phyloP scores from a whole-genome alignment of 345 rosid species.

The Microthlaspi erraticum region DNA sequence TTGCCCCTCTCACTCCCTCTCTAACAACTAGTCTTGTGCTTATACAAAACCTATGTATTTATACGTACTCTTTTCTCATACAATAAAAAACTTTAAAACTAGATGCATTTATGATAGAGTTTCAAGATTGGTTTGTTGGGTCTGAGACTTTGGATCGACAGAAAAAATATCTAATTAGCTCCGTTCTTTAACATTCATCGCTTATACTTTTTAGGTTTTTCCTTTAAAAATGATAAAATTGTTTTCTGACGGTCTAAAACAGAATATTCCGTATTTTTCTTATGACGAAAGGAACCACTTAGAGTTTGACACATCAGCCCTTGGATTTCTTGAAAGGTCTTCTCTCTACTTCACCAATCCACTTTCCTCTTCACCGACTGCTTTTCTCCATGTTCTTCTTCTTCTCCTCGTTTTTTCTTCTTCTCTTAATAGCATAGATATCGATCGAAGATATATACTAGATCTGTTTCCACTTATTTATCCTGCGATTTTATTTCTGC shows the following conservation, averaged over 20 bases:
- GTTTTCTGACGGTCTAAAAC: background rate
- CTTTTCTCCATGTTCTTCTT: constrained; percentile 1
- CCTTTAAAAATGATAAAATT: background rate
- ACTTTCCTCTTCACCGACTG: constrained; percentile 25
- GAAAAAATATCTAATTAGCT: constrained; percentile 2
- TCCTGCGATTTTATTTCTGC: background rate
- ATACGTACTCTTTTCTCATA: constrained; percentile 21
- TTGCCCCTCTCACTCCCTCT: constrained; percentile 32
- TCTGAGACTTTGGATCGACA: constrained; percentile 17
- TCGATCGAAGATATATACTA: background rate
- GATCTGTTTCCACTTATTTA: background rate
- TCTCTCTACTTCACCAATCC: constrained; percentile 22
- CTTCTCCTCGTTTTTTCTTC: background rate
- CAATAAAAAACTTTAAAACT: background rate
- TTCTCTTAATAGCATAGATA: background rate
- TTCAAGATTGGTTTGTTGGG: constrained; percentile 32
- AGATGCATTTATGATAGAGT: constrained; percentile 23
- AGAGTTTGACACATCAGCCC: constrained; percentile 43
- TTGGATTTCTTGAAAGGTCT: constrained; percentile 26
- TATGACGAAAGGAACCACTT: constrained; percentile 11
- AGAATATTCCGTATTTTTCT: constrained; percentile 19
- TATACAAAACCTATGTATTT: background rate
- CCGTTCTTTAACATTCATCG: background rate
- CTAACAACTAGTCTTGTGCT: constrained; percentile 7
- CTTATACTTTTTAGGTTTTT: background rate